Percentiles rank a stretch among this genome's conserved stretches.
Evolutionary conservation across 257 asterid genomes (phyloP).

Genomic region (Solanum piurae): DNA sequence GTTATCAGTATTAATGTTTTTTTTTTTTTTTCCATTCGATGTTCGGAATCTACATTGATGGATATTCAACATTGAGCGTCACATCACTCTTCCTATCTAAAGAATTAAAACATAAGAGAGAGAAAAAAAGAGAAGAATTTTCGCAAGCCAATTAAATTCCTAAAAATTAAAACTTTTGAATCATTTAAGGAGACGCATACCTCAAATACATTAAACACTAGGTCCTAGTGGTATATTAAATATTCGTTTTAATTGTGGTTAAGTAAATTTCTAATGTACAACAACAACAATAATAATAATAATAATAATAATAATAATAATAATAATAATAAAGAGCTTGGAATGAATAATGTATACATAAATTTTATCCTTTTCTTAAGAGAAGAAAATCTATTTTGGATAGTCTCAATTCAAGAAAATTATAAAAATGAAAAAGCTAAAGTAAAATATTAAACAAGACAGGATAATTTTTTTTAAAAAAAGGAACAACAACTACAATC

Average conservation of each 20-base stretch:
- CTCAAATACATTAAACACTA: not conserved
- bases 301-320: too few relatives aligned
- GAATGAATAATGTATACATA: not conserved
- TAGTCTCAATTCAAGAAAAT: not conserved
- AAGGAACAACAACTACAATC: not conserved
- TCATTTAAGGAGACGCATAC: not conserved
- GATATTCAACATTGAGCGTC: not conserved
- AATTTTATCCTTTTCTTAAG: too few relatives aligned
- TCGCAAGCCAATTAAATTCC: not conserved
- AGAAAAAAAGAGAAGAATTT: too few relatives aligned
- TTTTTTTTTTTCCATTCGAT: fast-evolving
- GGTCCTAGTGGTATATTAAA: not conserved
- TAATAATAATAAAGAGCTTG: not conserved
- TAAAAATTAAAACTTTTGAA: not conserved
- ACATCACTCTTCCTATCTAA: not conserved
- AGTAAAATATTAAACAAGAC: not conserved
- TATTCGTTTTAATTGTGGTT: not conserved
- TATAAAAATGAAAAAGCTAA: not conserved
- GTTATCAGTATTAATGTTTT: fast-evolving
- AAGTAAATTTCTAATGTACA: not conserved
- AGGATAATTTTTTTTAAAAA: not conserved
- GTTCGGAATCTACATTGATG: fast-evolving
- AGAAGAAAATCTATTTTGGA: not conserved
- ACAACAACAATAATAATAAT: not conserved
- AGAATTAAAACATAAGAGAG: too few relatives aligned